A percentile compares a stretch with the other conserved stretches of the same genome.
Evolutionary conservation across 768 basidiomycete genomes (phyloP).

Genomic region (Suillus luteus): DNA sequence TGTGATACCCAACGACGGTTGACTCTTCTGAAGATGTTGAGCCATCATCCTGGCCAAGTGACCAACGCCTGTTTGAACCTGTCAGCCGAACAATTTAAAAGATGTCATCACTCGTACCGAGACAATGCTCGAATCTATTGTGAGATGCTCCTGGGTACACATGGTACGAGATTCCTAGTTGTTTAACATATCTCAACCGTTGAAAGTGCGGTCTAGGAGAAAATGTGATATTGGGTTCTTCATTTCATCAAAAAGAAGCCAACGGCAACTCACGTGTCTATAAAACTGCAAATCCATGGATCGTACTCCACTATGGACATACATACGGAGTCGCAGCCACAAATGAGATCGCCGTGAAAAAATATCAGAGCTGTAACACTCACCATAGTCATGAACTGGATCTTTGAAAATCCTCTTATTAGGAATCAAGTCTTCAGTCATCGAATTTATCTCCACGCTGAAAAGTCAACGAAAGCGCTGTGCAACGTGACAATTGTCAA

Average conservation of each 20-base stretch:
- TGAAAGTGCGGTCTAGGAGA: conserved; percentile 68
- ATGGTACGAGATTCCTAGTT: conserved; percentile 74
- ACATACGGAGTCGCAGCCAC: conserved; percentile 1
- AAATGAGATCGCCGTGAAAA: not conserved
- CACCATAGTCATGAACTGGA: conserved; percentile 45
- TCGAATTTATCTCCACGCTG: not conserved
- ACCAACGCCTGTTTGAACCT: conserved; percentile 58
- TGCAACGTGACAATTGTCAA: not conserved
- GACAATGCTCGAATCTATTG: conserved; percentile 80
- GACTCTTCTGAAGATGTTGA: conserved; percentile 53
- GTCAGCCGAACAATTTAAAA: not conserved
- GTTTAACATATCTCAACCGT: conserved; percentile 73
- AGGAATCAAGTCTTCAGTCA: conserved; percentile 11
- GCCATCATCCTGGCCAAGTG: conserved; percentile 70
- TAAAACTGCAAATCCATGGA: conserved; percentile 47
- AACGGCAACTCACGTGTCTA: conserved; percentile 61
- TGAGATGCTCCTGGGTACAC: conserved; percentile 82
- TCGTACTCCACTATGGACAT: conserved; percentile 30
- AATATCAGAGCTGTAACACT: conserved; percentile 12
- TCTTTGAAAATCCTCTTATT: conserved; percentile 37
- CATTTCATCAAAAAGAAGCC: not conserved
- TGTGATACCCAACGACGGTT: conserved; percentile 65
- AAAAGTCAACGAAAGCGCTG: not conserved
- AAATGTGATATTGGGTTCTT: not conserved
- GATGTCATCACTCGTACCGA: conserved; percentile 50